Evolutionary conservation across 176 grass and related monocot species (phyloP), one percentile per base, ranked within the genome.

Genomic region (Carex littledalei): DNA sequence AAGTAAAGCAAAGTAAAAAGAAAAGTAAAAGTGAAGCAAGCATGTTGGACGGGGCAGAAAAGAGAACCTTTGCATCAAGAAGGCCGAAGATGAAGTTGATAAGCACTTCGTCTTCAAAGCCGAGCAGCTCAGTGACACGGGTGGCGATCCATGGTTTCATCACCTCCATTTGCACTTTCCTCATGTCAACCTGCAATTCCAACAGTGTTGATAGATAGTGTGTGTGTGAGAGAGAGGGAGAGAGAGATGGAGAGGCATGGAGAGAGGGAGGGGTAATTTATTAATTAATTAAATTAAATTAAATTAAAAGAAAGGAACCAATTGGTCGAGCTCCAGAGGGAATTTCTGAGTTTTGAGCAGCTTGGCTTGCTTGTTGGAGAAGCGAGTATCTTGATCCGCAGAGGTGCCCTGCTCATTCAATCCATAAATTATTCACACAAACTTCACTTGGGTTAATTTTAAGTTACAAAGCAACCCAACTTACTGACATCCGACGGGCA

Each of bases 331-430:
- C 87, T 94, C 96, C 18, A 88, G 31, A 21, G 96, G 85, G 84
- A 99, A 99, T 86, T 95, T 99, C 68, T 99, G 91, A 20, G 87
- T 62, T 90, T 95, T 99, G 62, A 99, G 91, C 16, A 99, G 84
- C 91, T 99, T 99, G 31, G 93, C 91, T 81, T 99, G 96, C 91
- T 99, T 99, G 81, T 99, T 99, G 73, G 96, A 99, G 88, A 99
- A 99, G 39, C 96, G 91, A 52, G 96, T 94, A 53, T 99, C 96
- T 80, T 99, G 96, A 63, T 99, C 96, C 50, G 96, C 93, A 7
- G 96, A 95, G 41, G 96, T 99, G 32, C 96, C 96, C 96, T 99
- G 90, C 81, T 9, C 78, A 12, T 69, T 37, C 20, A 62, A 50
- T 50, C 47, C 47, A 50, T 11, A 8, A 50, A 50, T 50, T 50